Base-by-base conservation (phyloP, 2,329 filamentous ascomycete species). In the Diplodia corticola region DNA sequence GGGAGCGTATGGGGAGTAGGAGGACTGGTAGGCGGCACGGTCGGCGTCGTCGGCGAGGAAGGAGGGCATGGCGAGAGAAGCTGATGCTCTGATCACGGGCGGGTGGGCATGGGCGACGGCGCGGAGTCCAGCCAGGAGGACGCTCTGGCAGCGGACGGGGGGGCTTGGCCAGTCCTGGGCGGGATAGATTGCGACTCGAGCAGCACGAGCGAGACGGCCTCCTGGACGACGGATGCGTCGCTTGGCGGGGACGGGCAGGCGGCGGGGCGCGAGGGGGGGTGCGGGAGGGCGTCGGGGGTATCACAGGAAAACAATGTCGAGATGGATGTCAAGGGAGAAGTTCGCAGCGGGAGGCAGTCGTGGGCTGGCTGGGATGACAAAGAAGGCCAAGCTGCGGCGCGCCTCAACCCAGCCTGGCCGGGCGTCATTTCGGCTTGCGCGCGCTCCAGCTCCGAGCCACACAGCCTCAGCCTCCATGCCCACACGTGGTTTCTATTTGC, bases 41-140 rank as follows among this genome's bases (percentile, higher is more conserved):
- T 73, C 78, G 73, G 72, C 76, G 70, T 81, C 76, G 73, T 82
- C 81, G 73, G 80, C 76, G 74, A 82, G 74, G 75, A 82, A 79
- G 70, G 80, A 80, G 76, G 83, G 82, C 84, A 85, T 85, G 69
- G 81, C 80, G 74, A 80, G 66, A 64, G 68, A 64, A 28, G 63
- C 49, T 67, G 46, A 76, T 77, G 71, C 72, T 74, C 68, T 72
- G 74, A 71, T 74, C 73, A 74, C 76, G 71, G 69, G 74, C 30
- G 50, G 44, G 28, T 40, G 53, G 17, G 54, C 64, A 66, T 66
- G 64, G 46, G 46, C 54, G 54, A 60, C 33, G 33, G 51, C 37
- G 35, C 40, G 49, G 30, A 13, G 46, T 35, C 22, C 50, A 53
- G 48, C 60, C 49, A 63, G 60, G 63, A 65, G 63, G 59, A 40